Evolutionary conservation across 495 filamentous ascomycete species (phyloP).

Genomic region (Penicillium bialowiezense): DNA sequence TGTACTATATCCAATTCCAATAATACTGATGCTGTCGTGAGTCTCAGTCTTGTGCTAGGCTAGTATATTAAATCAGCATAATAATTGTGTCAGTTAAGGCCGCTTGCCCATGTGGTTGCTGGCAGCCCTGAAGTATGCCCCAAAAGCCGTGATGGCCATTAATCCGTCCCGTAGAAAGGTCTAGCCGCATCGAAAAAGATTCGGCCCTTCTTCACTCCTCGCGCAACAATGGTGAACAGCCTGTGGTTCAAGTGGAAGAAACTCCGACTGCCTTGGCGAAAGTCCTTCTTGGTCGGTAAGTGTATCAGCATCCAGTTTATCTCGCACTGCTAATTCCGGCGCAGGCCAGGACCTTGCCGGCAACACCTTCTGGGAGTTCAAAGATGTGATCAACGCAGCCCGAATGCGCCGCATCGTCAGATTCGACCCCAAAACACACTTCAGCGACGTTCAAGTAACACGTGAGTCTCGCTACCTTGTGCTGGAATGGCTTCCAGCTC

Average conservation of each 20-base stretch:
- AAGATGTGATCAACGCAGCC: slow-evolving; percentile 56
- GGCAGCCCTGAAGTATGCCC: no score
- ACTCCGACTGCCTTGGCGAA: slow-evolving; percentile 82
- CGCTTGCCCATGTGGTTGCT: no score
- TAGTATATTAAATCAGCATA: no score
- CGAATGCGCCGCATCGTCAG: slow-evolving; percentile 66
- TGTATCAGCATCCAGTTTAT: slow-evolving; percentile 19
- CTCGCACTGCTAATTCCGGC: slow-evolving; percentile 19
- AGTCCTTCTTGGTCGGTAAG: slow-evolving; percentile 74
- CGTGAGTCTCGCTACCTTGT: slow-evolving; percentile 38
- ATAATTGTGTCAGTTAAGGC: no score
- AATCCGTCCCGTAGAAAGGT: slow-evolving; percentile 1
- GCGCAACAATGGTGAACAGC: slow-evolving; percentile 38
- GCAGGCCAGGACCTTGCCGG: slow-evolving; percentile 79
- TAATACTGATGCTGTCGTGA: no score
- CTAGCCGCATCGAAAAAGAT: neutral
- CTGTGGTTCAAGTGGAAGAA: slow-evolving; percentile 86
- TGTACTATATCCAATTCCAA: no score
- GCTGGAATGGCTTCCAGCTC: no score
- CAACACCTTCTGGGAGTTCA: slow-evolving; percentile 96
- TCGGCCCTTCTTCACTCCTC: slow-evolving; percentile 11
- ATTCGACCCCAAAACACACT: slow-evolving; percentile 57
- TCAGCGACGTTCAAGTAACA: slow-evolving; percentile 62
- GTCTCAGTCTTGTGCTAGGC: no score
- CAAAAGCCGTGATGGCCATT: no score